Base-by-base conservation (phyloP, 1,139 yeast species). In the Sugiyamaella japonica region DNA sequence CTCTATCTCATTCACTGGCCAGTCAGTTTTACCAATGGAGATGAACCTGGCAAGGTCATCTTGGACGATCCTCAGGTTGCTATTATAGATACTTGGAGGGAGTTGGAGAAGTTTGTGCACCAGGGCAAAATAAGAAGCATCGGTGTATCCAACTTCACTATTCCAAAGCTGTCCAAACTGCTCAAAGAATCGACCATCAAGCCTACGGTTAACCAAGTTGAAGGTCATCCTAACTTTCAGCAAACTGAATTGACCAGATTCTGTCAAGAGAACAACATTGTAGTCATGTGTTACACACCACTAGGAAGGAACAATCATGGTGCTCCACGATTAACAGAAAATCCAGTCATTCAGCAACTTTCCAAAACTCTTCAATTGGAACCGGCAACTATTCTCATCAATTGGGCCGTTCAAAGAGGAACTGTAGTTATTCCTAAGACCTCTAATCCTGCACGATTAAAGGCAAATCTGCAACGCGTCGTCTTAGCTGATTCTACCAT, bases 211-310 rank as follows among this genome's bases (percentile, higher is more conserved):
- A 79, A 86, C 65, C 97, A 90, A 74, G 86, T 90, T 68, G 97
- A 90, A 76, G 93, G 87, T 73, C 97, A 89, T 71, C 96, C 97
- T 62, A 89, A 88, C 77, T 79, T 89, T 70, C 87, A 86, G 63
- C 97, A 89, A 75, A 80, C 80, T 58, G 76, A 76, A 62, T 77
- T 89, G 69, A 70, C 88, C 58, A 78, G 84, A 63, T 87, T 73
- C 66, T 86, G 80, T 59, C 81, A 86, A 70, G 66, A 73, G 41
- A 72, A 81, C 61, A 83, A 80, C 48, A 81, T 89, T 66, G 85
- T 83, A 56, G 77, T 89, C 66, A 87, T 89, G 53, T 96, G 85
- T 31, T 89, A 89, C 77, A 88, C 96, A 31, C 73, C 91, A 53
- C 78, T 78, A 60, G 77, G 86, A 54, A 79, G 80, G 52, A 82